phyloP scores from a whole-genome alignment of 2,329 filamentous ascomycete genomes.

The Rutstroemia sp. region DNA sequence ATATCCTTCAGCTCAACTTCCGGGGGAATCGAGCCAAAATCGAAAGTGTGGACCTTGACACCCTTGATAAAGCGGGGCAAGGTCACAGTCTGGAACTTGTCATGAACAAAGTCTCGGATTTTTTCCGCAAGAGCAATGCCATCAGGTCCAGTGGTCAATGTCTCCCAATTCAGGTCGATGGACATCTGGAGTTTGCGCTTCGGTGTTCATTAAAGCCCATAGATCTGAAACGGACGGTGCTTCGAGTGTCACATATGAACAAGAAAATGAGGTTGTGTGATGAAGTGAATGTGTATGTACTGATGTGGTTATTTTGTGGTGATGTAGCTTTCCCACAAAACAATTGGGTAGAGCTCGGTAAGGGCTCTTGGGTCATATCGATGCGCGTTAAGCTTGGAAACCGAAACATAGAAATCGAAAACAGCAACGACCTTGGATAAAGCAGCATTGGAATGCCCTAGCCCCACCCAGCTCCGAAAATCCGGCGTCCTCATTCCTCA shows the following conservation, averaged over 20 bases:
- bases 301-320: no score
- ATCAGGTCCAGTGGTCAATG: constrained; percentile 81
- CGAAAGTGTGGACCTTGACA: constrained; percentile 88
- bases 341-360: no score
- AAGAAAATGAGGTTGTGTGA: not conserved
- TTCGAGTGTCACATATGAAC: not conserved
- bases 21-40: constrained; percentile 78
- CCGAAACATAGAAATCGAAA: no score
- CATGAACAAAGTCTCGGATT: constrained; percentile 90
- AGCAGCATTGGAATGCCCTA: no score
- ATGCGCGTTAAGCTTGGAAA: no score
- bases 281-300: no score
- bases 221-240: not conserved
- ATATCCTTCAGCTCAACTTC: constrained; percentile 93
- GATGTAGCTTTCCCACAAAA: no score
- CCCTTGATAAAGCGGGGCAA: constrained; percentile 95
- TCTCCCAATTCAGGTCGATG: constrained; percentile 95
- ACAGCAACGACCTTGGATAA: no score
- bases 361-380: no score
- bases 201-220: not conserved
- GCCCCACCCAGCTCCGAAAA: no score
- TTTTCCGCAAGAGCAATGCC: constrained; percentile 75
- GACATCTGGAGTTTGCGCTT: constrained; percentile 57
- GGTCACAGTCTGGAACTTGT: constrained; percentile 86
- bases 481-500: no score